phyloP scores from a whole-genome alignment of 2,329 filamentous ascomycete genomes.

The Curvularia eragrostidis region DNA sequence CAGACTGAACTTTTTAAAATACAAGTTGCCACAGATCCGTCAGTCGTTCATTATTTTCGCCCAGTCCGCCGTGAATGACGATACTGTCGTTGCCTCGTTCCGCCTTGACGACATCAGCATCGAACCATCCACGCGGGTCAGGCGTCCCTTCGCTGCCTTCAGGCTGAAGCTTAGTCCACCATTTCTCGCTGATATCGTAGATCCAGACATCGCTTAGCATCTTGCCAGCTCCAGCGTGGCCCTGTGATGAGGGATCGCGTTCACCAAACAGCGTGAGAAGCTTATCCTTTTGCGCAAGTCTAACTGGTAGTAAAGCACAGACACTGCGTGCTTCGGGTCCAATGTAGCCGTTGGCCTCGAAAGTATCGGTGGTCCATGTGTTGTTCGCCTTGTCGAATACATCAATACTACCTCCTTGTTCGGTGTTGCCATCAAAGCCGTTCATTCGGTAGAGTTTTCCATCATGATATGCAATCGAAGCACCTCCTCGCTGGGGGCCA shows the following conservation, averaged over 20 bases:
- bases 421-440: conserved; percentile 74
- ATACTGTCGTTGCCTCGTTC: conserved; percentile 46
- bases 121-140: conserved; percentile 61
- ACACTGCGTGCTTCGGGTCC: conserved; percentile 62
- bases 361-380: conserved; percentile 52
- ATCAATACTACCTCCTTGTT: conserved; percentile 76
- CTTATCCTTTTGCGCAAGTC: conserved; percentile 43
- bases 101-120: conserved; percentile 54
- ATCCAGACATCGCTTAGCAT: conserved; percentile 62
- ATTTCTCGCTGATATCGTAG: conserved; percentile 48
- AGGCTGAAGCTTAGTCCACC: conserved; percentile 44
- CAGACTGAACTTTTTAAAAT: conserved; percentile 27
- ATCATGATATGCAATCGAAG: conserved; percentile 69
- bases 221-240: conserved; percentile 63
- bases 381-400: conserved; percentile 56
- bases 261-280: conserved; percentile 63
- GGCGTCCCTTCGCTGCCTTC: conserved; percentile 42
- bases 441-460: conserved; percentile 78
- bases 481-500: conserved; percentile 69
- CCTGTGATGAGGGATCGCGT: conserved; percentile 59
- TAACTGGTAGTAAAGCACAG: conserved; percentile 53
- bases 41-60: conserved; percentile 59
- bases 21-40: conserved; percentile 58
- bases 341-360: conserved; percentile 51
- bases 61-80: conserved; percentile 60